Percentiles rank a stretch among this genome's conserved stretches.
These are phyloP conservation scores for Didymellaceae sp. DNA, from an alignment of 2,329 filamentous ascomycete species.

Conservation along the genomic window DNA sequence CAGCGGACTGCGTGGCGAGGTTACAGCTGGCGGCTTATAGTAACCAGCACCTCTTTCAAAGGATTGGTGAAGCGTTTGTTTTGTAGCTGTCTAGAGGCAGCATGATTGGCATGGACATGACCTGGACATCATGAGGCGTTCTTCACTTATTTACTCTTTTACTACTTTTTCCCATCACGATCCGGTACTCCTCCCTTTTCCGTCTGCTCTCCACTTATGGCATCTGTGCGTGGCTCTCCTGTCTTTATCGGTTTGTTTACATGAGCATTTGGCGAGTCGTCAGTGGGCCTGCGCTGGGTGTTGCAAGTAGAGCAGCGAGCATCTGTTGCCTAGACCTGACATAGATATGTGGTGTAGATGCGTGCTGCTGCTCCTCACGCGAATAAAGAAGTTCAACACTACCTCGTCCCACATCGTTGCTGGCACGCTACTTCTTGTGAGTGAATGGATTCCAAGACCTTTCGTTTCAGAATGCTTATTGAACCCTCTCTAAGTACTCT, in stretches of 20 bases:
- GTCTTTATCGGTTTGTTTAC: conserved; percentile 10
- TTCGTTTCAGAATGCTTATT: no score
- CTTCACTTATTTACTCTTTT: conserved; percentile 14
- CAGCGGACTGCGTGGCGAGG: conserved; percentile 55
- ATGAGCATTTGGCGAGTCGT: background rate
- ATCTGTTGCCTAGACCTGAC: conserved; percentile 2
- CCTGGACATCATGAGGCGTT: conserved; percentile 31
- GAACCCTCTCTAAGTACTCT: no score
- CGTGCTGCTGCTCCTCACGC: conserved; percentile 11
- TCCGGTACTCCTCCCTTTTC: background rate
- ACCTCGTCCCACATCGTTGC: no score
- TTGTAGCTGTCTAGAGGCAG: conserved; percentile 10
- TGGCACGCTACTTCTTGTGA: no score
- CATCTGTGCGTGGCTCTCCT: conserved; percentile 9
- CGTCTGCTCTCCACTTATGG: conserved; percentile 11
- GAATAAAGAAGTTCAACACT: conserved; percentile 3
- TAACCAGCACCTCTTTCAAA: conserved; percentile 35
- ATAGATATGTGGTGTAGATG: no score
- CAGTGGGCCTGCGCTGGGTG: background rate
- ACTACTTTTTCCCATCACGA: conserved; percentile 7
- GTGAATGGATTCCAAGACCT: no score
- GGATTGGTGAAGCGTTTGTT: conserved; percentile 37
- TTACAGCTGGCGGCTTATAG: conserved; percentile 45
- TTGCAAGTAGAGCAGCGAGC: conserved; percentile 8
- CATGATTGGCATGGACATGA: conserved; percentile 19